phyloP scores from a whole-genome alignment of 768 basidiomycete genomes.

The Termitomyces bulborhizus region DNA sequence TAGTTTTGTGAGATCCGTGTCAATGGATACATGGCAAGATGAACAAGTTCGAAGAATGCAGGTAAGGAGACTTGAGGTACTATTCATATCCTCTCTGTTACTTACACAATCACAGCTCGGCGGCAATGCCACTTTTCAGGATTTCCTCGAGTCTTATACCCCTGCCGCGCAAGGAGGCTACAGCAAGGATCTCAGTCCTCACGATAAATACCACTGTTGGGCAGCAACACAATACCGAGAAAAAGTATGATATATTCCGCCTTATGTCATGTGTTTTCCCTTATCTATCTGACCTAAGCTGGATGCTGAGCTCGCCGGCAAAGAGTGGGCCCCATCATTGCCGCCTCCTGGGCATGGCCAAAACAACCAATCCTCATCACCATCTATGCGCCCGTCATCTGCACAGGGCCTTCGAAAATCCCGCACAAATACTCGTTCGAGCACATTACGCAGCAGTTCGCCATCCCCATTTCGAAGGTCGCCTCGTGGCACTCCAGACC shows the following conservation, averaged over 20 bases:
- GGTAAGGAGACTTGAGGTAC: constrained; percentile 32
- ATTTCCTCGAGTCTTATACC: constrained; percentile 69
- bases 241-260: constrained; percentile 51
- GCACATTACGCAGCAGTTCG: constrained; percentile 46
- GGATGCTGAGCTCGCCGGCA: constrained; percentile 68
- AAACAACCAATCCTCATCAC: constrained; percentile 35
- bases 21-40: constrained; percentile 95
- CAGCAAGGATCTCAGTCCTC: constrained; percentile 50
- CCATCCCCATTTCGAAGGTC: constrained; percentile 46
- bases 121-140: constrained; percentile 78
- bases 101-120: constrained; percentile 51
- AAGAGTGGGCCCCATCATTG: constrained; percentile 70
- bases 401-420: constrained; percentile 87
- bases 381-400: constrained; percentile 55
- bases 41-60: constrained; percentile 89
- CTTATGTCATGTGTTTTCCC: constrained; percentile 1
- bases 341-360: constrained; percentile 48
- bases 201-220: constrained; percentile 90
- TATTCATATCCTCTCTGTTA: neutral
- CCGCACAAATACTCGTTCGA: constrained; percentile 59
- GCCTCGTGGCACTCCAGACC: constrained; percentile 37
- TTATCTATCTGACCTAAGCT: constrained; percentile 47
- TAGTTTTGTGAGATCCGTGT: constrained; percentile 88
- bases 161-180: constrained; percentile 67
- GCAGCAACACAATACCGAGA: constrained; percentile 92